A percentile compares a stretch with the other conserved stretches of the same genome.
Evolutionary conservation across 2,329 filamentous ascomycete genomes (phyloP).

Genomic region (Penicillium sp.): DNA sequence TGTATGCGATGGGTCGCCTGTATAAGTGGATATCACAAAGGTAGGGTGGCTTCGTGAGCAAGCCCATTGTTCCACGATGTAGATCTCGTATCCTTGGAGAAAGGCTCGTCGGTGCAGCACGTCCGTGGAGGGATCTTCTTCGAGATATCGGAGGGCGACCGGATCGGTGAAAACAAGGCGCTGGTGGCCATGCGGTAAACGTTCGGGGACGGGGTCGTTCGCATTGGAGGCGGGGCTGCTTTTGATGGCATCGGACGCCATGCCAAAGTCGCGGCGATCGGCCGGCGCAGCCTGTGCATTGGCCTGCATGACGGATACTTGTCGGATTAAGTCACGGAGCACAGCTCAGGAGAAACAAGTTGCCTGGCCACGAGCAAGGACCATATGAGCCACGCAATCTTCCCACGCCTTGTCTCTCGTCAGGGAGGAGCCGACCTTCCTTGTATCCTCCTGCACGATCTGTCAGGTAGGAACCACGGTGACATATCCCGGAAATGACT

Average conservation of each 20-base stretch:
- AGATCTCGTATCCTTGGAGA: conserved; percentile 85
- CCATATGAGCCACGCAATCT: conserved; percentile 16
- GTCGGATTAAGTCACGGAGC: background rate
- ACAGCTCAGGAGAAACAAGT: conserved; percentile 9
- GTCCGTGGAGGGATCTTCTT: conserved; percentile 77
- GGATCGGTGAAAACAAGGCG: conserved; percentile 69
- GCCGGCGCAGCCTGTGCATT: conserved; percentile 28
- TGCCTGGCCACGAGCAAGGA: conserved; percentile 5
- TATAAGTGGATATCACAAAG: conserved; percentile 90
- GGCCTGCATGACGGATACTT: conserved; percentile 25
- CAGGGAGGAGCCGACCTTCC: conserved; percentile 31
- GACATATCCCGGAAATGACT: conserved; percentile 29
- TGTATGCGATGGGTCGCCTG: conserved; percentile 78
- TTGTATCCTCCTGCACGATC: conserved; percentile 29
- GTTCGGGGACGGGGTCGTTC: conserved; percentile 17
- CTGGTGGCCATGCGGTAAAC: conserved; percentile 49
- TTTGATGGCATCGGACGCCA: conserved; percentile 25
- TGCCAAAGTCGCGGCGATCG: conserved; percentile 33
- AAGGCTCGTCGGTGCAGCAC: conserved; percentile 73
- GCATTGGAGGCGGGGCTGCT: conserved; percentile 25
- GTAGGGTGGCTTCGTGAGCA: conserved; percentile 90
- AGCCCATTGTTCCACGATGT: conserved; percentile 96
- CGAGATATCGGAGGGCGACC: conserved; percentile 74
- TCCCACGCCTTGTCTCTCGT: conserved; percentile 24
- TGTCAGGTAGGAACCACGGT: conserved; percentile 26